These are phyloP conservation scores for Fonsecaea pedrosoi DNA, from an alignment of 2,329 filamentous ascomycete genomes.

Conservation along the genomic window DNA sequence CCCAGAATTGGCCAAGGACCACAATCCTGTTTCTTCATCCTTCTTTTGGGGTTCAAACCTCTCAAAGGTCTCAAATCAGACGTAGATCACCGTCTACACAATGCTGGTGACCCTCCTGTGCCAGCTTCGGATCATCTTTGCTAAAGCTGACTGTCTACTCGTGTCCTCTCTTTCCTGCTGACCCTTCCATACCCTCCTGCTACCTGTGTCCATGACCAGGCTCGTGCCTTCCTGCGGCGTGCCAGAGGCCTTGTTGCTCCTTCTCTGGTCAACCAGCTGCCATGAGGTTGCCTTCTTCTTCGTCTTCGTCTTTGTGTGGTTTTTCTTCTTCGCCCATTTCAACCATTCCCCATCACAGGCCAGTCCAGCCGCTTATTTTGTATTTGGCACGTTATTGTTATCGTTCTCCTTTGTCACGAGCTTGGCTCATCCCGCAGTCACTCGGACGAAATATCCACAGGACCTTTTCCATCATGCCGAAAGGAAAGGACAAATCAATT, in stretches of 20 bases:
- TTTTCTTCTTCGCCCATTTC: slow-evolving; percentile 2
- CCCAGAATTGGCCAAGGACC: neutral
- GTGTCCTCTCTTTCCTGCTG: slow-evolving; percentile 9
- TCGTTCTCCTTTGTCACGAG: slow-evolving; percentile 24
- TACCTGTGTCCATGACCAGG: neutral
- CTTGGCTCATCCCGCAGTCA: slow-evolving; percentile 9
- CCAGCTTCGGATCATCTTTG: neutral
- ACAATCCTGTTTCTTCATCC: neutral
- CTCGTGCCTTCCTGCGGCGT: slow-evolving; percentile 20
- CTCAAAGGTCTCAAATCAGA: slow-evolving; percentile 2
- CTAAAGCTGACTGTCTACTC: neutral
- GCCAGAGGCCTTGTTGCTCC: slow-evolving; percentile 16
- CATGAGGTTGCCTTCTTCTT: slow-evolving; percentile 23
- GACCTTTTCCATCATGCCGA: slow-evolving; percentile 26
- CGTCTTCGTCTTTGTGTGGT: slow-evolving; percentile 4
- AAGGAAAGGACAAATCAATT: slow-evolving; percentile 20
- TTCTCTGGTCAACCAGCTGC: slow-evolving; percentile 17
- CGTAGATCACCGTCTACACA: neutral
- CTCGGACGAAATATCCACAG: slow-evolving; percentile 7
- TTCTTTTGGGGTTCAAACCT: no score
- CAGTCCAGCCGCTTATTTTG: slow-evolving; percentile 11
- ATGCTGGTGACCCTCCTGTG: neutral
- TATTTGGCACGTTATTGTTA: slow-evolving; percentile 26
- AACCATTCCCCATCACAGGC: slow-evolving; percentile 18
- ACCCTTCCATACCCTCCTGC: neutral